Percentiles rank a stretch among this genome's conserved stretches.
These are phyloP conservation scores for Solanum pennellii DNA, from an alignment of 257 asterid species.

Conservation along the genomic window DNA sequence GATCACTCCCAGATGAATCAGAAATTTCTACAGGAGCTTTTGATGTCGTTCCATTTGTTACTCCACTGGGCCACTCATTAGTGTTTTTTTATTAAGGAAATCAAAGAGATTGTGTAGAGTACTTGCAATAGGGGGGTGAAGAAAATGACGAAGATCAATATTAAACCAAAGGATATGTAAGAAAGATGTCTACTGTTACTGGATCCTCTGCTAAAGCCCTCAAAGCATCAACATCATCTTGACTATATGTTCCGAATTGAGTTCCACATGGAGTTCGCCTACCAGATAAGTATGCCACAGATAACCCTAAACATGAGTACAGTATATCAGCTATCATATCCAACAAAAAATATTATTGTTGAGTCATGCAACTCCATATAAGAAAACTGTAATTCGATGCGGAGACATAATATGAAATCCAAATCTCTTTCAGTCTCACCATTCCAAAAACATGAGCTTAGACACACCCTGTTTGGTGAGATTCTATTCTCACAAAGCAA, in stretches of 20 bases:
- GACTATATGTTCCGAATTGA: conserved; percentile 69
- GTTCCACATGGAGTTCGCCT: conserved; percentile 48
- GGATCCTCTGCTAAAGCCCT: conserved; percentile 89
- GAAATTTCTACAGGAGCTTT: conserved; percentile 50
- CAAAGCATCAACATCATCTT: conserved; percentile 91
- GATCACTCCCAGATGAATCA: conserved; percentile 39
- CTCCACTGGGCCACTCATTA: conserved; percentile 90
- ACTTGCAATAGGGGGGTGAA: background rate
- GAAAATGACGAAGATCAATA: conserved; percentile 3
- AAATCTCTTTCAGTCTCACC: background rate
- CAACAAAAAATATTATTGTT: background rate
- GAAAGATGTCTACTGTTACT: conserved; percentile 70
- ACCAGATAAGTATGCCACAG: conserved; percentile 83
- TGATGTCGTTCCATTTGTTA: conserved; percentile 46
- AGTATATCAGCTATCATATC: conserved; percentile 7
- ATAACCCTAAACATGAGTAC: conserved; percentile 48
- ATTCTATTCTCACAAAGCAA: background rate
- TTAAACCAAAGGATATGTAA: conserved; percentile 72
- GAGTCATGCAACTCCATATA: background rate
- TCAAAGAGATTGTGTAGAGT: background rate
- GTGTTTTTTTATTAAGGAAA: conserved; percentile 59
- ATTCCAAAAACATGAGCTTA: background rate
- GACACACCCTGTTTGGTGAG: background rate
- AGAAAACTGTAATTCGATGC: background rate
- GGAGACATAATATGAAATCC: background rate